Percentiles rank a stretch among this genome's conserved stretches.
Conservation (phyloP, 805 yeast genomes). For the Saccharomycopsis javanensis region DNA sequence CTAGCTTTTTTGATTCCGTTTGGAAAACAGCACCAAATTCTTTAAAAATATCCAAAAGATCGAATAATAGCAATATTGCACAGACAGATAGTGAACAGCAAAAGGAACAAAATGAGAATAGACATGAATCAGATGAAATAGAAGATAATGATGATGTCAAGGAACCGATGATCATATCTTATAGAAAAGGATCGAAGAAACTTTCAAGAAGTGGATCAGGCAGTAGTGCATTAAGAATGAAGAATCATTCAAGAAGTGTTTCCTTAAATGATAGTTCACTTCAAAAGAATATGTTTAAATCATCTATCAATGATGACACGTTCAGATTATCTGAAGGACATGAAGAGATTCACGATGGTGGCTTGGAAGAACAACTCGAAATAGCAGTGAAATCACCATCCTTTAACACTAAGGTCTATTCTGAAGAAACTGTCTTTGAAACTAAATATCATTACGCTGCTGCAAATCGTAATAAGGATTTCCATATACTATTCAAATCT, state of each 20-base stretch:
- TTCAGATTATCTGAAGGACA: not conserved
- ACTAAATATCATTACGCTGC: conserved; percentile 59
- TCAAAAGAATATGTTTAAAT: not conserved
- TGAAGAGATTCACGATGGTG: not conserved
- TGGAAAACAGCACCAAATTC: conserved; percentile 14
- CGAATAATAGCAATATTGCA: not conserved
- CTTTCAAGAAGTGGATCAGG: conserved; percentile 11
- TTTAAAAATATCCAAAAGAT: not conserved
- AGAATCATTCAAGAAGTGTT: not conserved
- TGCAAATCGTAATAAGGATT: conserved; percentile 56
- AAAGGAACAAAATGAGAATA: not conserved
- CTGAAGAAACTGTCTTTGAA: conserved; percentile 47
- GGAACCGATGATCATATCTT: conserved; percentile 16
- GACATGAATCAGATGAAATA: not conserved
- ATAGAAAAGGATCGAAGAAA: conserved; percentile 15
- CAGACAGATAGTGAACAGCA: not conserved
- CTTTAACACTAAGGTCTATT: conserved; percentile 33
- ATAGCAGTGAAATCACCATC: conserved; percentile 11
- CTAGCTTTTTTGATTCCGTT: conserved; percentile 14
- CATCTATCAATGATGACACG: not conserved
- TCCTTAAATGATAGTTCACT: not conserved
- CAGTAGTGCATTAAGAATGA: not conserved
- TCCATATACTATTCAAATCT: conserved; percentile 63
- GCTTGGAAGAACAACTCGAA: conserved; percentile 11
- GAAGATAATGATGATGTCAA: not conserved